Evolutionary conservation across 2,329 filamentous ascomycete species (phyloP), one percentile per base, ranked within the genome.

Genomic region (Aspergillus sp.): DNA sequence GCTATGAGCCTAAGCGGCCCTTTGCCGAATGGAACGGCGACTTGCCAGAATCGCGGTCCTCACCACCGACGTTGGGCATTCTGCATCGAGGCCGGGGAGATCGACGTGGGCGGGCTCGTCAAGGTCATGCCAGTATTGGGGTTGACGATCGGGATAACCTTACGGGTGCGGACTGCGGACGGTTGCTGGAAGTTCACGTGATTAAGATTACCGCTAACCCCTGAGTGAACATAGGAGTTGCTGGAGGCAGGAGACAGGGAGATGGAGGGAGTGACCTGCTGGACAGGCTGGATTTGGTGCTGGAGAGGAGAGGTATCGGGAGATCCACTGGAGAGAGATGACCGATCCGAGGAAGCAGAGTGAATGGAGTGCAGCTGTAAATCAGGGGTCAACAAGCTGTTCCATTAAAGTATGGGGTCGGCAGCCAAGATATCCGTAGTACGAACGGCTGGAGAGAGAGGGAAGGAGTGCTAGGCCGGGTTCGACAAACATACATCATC

Each of bases 91-190:
- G 81, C 84, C 61, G 87, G 86, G 58, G 86, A 88, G 72, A 88
- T 84, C 66, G 85, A 87, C 64, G 89, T 89, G 25, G 94, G 92
- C 68, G 94, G 94, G 81, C 92, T 96, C 59, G 92, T 88, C 82
- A 97, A 89, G 72, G 87, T 86, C 76, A 92, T 88, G 73, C 95
- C 92, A 59, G 94, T 97, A 68, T 86, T 90, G 57, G 95, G 95
- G 83, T 99, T 96, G 79, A 98, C 91, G 76, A 99, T 99, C 61
- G 94, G 94, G 68, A 98, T 98, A 72, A 95, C 92, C 77, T 97
- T 98, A 78, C 92, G 91, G 60, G 90, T 87, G 68, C 95, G 91
- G 65, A 93, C 91, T 63, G 93, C 91, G 63, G 93, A 85, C 62
- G 93, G 92, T 82, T 97, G 94, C 79, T 96, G 92, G 64, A 96